These are phyloP conservation scores for Vigna radiata DNA, from an alignment of 306 rosid species.

Conservation along the genomic window DNA sequence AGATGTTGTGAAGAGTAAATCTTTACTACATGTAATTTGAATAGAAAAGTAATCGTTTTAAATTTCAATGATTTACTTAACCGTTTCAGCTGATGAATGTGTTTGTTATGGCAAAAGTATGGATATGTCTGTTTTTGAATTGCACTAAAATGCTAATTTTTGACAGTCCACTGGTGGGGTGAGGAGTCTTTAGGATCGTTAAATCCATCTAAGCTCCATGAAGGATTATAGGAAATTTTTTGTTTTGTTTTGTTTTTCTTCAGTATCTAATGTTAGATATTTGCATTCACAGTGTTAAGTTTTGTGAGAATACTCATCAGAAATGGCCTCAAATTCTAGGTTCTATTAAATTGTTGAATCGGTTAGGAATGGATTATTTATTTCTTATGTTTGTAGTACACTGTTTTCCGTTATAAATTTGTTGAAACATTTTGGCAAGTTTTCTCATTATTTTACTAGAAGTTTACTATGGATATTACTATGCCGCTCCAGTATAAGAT, in stretches of 20 bases:
- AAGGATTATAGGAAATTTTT: not conserved
- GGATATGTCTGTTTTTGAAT: not conserved
- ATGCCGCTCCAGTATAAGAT: not conserved
- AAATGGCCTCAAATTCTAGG: conserved; percentile 13
- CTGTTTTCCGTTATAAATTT: not conserved
- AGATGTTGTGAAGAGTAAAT: conserved; percentile 18
- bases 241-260: conserved; percentile 15
- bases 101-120: conserved; percentile 2
- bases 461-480: not conserved
- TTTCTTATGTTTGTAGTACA: conserved; percentile 2
- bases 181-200: not conserved
- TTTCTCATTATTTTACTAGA: conserved; percentile 11
- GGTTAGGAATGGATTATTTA: not conserved
- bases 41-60: conserved; percentile 17
- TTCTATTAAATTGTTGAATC: conserved; percentile 1
- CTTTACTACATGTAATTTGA: conserved; percentile 35
- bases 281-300: not conserved
- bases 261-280: conserved; percentile 10
- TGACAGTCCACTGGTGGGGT: not conserved
- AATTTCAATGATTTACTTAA: conserved; percentile 32
- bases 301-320: conserved; percentile 1
- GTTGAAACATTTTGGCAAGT: not conserved
- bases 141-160: not conserved
- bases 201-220: not conserved
- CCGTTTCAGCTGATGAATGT: conserved; percentile 28